Evolutionary conservation across 805 yeast species (phyloP).

Genomic region (Candida koratica): DNA sequence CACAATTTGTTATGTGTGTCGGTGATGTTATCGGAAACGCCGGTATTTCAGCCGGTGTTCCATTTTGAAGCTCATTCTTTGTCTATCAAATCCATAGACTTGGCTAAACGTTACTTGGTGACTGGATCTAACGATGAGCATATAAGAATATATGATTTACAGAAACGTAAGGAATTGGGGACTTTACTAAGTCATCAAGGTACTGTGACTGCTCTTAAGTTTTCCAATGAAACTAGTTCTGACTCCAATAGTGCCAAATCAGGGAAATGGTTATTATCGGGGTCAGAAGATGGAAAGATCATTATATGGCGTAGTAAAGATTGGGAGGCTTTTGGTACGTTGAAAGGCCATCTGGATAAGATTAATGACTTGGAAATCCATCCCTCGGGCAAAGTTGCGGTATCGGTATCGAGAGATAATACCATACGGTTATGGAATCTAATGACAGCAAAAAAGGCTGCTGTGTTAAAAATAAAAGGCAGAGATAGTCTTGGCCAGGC

Average conservation of each 20-base stretch:
- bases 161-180: constrained; percentile 90
- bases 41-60: constrained; percentile 87
- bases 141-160: constrained; percentile 89
- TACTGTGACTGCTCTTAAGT: constrained; percentile 71
- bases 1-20: constrained; percentile 81
- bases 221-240: constrained; percentile 48
- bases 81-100: constrained; percentile 80
- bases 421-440: constrained; percentile 90
- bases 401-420: constrained; percentile 81
- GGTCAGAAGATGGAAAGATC: constrained; percentile 86
- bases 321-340: constrained; percentile 87
- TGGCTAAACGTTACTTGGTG: constrained; percentile 78
- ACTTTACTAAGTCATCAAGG: constrained; percentile 87
- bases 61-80: constrained; percentile 93
- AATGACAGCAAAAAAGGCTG: constrained; percentile 95
- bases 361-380: constrained; percentile 85
- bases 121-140: constrained; percentile 96
- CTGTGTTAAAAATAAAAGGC: constrained; percentile 67
- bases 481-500: constrained; percentile 63
- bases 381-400: constrained; percentile 84
- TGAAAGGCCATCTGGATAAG: constrained; percentile 85
- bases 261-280: constrained; percentile 90
- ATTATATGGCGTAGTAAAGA: constrained; percentile 94
- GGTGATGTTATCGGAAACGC: constrained; percentile 40
- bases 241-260: constrained; percentile 31